Evolutionary conservation across 352 stramenopile species (phyloP).

Genomic region (Phytophthora uliginosa): DNA sequence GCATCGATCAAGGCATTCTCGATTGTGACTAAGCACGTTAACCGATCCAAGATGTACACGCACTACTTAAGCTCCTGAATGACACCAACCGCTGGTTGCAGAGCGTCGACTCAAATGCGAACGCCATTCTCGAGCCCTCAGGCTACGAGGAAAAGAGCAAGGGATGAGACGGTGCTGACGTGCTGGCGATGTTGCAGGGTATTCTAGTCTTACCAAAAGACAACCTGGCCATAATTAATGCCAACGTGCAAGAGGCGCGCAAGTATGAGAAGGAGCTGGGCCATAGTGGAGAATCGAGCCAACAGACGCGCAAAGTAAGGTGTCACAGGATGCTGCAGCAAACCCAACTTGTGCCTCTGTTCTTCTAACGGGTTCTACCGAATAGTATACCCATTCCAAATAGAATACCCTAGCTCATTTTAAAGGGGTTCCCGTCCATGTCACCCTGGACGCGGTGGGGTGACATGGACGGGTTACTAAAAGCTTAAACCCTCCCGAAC

Average conservation of each 20-base stretch:
- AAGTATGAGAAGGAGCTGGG: slow-evolving; percentile 70
- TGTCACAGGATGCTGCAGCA: slow-evolving; percentile 31
- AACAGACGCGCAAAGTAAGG: slow-evolving; percentile 28
- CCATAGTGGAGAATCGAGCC: slow-evolving; percentile 34
- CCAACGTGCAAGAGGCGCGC: slow-evolving; percentile 53
- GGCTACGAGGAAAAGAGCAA: slow-evolving; percentile 83
- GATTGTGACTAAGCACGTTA: slow-evolving; percentile 72
- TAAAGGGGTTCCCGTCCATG: too few relatives aligned
- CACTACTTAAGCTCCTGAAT: slow-evolving; percentile 74
- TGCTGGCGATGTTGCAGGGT: slow-evolving; percentile 81
- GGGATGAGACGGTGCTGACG: slow-evolving; percentile 70
- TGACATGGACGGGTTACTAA: too few relatives aligned
- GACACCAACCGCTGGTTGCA: slow-evolving; percentile 71
- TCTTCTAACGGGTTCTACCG: too few relatives aligned
- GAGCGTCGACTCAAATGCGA: slow-evolving; percentile 50
- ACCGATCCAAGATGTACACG: slow-evolving; percentile 62
- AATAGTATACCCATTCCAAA: too few relatives aligned
- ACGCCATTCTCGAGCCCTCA: slow-evolving; percentile 56
- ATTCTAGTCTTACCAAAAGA: slow-evolving; percentile 60
- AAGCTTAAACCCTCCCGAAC: too few relatives aligned
- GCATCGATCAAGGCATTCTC: slow-evolving; percentile 72
- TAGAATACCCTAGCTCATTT: too few relatives aligned
- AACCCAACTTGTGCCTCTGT: slow-evolving; percentile 40
- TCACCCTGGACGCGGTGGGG: too few relatives aligned
- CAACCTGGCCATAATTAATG: slow-evolving; percentile 52